Evolutionary conservation across 2,329 filamentous ascomycete genomes (phyloP).

Genomic region (Fusarium proliferatum): DNA sequence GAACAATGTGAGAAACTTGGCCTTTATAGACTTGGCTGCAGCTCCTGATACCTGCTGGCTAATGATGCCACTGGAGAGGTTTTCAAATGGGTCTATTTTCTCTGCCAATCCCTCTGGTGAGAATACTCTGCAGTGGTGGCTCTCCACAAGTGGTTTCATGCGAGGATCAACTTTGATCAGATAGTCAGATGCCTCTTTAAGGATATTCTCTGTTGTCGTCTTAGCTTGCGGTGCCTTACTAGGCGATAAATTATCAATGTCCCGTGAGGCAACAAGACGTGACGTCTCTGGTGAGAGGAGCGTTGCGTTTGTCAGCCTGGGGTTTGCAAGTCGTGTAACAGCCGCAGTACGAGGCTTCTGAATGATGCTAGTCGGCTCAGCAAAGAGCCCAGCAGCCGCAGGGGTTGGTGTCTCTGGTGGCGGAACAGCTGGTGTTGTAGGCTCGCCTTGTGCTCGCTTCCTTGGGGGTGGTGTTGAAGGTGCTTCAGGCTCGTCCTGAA

Average conservation of each 20-base stretch:
- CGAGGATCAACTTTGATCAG: conserved; percentile 78
- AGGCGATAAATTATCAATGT: conserved; percentile 58
- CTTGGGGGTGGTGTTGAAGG: conserved; percentile 49
- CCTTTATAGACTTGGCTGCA: conserved; percentile 88
- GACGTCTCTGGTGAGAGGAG: conserved; percentile 79
- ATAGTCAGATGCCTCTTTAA: conserved; percentile 80
- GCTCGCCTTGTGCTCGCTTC: conserved; percentile 44
- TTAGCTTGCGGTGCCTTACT: conserved; percentile 51
- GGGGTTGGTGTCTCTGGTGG: conserved; percentile 61
- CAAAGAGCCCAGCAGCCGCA: conserved; percentile 56
- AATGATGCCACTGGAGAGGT: conserved; percentile 87
- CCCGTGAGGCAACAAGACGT: conserved; percentile 65
- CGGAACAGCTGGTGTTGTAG: conserved; percentile 36
- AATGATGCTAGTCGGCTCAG: conserved; percentile 45
- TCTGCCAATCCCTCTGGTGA: conserved; percentile 85
- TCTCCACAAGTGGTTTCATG: conserved; percentile 77
- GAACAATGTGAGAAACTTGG: conserved; percentile 84
- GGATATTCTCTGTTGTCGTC: conserved; percentile 75
- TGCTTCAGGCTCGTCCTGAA: conserved; percentile 36
- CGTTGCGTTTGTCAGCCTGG: conserved; percentile 74
- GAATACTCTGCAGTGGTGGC: conserved; percentile 82
- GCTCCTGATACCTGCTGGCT: conserved; percentile 96
- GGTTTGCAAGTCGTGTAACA: conserved; percentile 69
- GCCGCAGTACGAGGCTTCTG: conserved; percentile 55
- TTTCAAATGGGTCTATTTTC: conserved; percentile 87